Conservation (phyloP, 1,139 yeast genomes). For the Saccharomyces hybrid region DNA sequence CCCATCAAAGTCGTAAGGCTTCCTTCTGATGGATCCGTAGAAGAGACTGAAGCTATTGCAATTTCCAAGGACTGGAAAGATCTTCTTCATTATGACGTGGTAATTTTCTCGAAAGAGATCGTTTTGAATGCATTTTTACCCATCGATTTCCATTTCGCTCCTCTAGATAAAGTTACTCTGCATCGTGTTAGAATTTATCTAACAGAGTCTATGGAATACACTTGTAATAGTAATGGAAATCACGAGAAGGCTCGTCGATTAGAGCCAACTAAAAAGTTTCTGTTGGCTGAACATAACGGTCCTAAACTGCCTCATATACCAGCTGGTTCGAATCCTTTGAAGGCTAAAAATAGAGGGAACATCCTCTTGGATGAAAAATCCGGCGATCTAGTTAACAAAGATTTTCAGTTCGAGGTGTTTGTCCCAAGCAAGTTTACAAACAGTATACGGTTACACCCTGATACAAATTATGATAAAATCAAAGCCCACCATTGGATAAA, state of each 20-base stretch:
- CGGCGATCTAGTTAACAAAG: constrained; percentile 42
- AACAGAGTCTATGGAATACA: constrained; percentile 83
- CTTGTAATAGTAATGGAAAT: constrained; percentile 41
- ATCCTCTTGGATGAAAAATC: constrained; percentile 31
- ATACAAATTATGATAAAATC: constrained; percentile 63
- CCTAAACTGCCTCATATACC: constrained; percentile 29
- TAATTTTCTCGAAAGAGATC: constrained; percentile 78
- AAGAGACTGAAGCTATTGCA: constrained; percentile 86
- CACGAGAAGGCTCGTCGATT: constrained; percentile 78
- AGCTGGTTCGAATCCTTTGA: constrained; percentile 22
- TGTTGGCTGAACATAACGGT: constrained; percentile 74
- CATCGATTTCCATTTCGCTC: constrained; percentile 72
- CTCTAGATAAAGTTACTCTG: constrained; percentile 75
- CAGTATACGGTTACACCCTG: constrained; percentile 22
- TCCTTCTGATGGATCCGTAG: constrained; percentile 68
- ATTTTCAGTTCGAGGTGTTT: constrained; percentile 73
- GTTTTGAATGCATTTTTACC: constrained; percentile 78
- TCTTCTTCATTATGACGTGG: constrained; percentile 77
- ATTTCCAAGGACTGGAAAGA: constrained; percentile 90
- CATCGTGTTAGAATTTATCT: constrained; percentile 79
- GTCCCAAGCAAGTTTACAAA: constrained; percentile 56
- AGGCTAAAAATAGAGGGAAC: constrained; percentile 34
- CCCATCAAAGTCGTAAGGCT: constrained; percentile 64
- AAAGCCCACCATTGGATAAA: constrained; percentile 93
- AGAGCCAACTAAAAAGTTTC: constrained; percentile 73